A percentile compares a stretch with the other conserved stretches of the same genome.
Conservation (phyloP, 345 rosid genomes). For the Sonneratia caseolaris region DNA sequence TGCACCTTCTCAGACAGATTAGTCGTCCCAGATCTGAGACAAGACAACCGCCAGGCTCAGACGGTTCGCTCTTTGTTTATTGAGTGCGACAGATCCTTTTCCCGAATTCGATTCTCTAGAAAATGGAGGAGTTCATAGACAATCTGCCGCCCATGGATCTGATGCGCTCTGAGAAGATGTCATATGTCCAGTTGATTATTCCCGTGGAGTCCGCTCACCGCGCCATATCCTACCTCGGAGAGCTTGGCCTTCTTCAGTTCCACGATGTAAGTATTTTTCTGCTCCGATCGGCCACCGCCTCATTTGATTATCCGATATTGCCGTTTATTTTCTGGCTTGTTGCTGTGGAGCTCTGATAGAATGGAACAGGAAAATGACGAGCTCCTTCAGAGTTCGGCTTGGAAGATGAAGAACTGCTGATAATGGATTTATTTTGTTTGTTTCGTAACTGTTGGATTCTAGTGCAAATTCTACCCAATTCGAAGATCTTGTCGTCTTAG, state of each 20-base stretch:
- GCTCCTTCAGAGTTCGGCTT: not conserved
- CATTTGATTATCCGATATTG: not conserved
- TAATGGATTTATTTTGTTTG: not conserved
- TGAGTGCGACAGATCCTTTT: not conserved
- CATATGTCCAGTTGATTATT: conserved; percentile 84
- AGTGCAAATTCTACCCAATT: too few species aligned
- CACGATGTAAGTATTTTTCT: conserved; percentile 26
- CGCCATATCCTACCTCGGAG: conserved; percentile 45
- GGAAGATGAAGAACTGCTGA: not conserved
- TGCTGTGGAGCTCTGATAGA: not conserved
- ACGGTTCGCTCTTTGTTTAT: not conserved
- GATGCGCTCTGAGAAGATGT: conserved; percentile 68
- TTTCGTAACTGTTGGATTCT: not conserved
- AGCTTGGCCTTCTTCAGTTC: conserved; percentile 41
- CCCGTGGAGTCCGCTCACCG: conserved; percentile 92
- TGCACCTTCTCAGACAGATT: not conserved
- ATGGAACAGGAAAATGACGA: not conserved
- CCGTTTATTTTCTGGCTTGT: not conserved
- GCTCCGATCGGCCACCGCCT: not conserved
- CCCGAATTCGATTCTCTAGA: not conserved
- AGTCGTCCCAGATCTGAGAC: not conserved
- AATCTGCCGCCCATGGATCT: not conserved
- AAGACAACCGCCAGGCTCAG: not conserved
- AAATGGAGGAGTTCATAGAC: not conserved
- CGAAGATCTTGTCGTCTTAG: not conserved